Evolutionary conservation across 306 rosid genomes (phyloP), one percentile per base, ranked within the genome.

Genomic region (Senna siamea): DNA sequence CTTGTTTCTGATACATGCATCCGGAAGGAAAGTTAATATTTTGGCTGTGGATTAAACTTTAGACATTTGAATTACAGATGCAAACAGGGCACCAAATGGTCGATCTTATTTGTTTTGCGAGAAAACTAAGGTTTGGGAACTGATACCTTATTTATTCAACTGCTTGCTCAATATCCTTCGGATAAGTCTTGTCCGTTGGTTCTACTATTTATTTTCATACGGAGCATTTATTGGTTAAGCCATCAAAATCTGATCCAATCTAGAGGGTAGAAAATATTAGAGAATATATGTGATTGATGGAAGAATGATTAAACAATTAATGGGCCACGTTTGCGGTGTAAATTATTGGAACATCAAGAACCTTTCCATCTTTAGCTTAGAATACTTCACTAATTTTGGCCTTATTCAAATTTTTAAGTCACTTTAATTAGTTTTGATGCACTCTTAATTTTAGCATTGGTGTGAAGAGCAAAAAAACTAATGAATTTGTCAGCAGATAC

Each of bases 221-320:
- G 10, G 3, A 54, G 43, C 56, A 41, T 17, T 48, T 35, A 57
- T 76, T 67, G 46, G 74, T 52, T 52, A 15, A 13, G 51, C 48
- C 32, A 53, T 53, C 63, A 69, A 53, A 53, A 13, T 52, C 63
- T 35, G 40, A 50, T 62, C n/a, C 73, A 68, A 68, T 50, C 47
- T 67, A 30, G 61, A 56, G 11, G 53, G 6, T 14, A 9, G 15
- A 15, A 68, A 19, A 58, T 50, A 37, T 46, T 35, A 20, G 17
- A 44, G 20, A 32, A 34, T 26, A 5, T 38, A 67, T 13, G 54
- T 34, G 53, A 46, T 20, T 76, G 58, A 65, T 66, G 34, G 69
- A 46, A 38, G 73, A 41, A 13, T 56, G 43, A 46, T 76, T 56
- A 58, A 55, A 43, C 64, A 56, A 58, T 72, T 56, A 55, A 56